Evolutionary conservation across 1,284 basidiomycete genomes (phyloP), one percentile per base, ranked within the genome.

Genomic region (Coniferiporia sulphurascens): DNA sequence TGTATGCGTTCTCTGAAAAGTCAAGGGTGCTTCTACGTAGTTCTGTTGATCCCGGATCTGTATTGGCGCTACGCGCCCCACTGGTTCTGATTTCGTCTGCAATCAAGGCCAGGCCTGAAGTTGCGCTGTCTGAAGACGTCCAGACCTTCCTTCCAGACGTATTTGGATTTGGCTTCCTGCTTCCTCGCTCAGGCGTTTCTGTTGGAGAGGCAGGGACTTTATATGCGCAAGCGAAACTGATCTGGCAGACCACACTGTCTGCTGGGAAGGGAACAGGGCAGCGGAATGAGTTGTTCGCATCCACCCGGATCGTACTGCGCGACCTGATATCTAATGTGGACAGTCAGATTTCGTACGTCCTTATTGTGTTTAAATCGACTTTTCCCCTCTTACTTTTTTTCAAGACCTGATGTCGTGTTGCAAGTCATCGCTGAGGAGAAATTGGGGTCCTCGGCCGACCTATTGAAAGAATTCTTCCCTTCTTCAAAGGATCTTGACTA

Each of bases 401-500:
- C 2, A 59, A 85, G 85, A 41, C 78, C 83, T 10, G 74, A 75
- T 51, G 72, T 80, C 57, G 72, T 86, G 17, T 68, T 85, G 4
- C 65, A 64, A 34, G 68, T 75, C 22, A 61, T 80, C 4, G 58
- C 67, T 17, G 63, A 69, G 32, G 69, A 68, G 2, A 68, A 68
- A 44, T 70, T 69, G 22, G 73, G 73, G 15, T 59, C 77, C 35
- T 55, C 64, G 1, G 59, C 76, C 27, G 68, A 78, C 6, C 64
- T 77, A 13, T 61, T 83, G 6, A 49, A 62, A 4, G 83, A 85
- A 22, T 70, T 88, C 22, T 76, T 89, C 62, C 86, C 85, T 1
- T 69, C 78, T 1, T 68, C 67, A n/a, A 65, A 68, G 0, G 74
- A 77, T 50, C 72, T 89, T 8, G 77, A 84, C 38, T 62, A 63